Percentiles rank a stretch among this genome's conserved stretches.
These are phyloP conservation scores for Phylloporus scabripes DNA, from an alignment of 768 basidiomycete genomes.

Conservation along the genomic window DNA sequence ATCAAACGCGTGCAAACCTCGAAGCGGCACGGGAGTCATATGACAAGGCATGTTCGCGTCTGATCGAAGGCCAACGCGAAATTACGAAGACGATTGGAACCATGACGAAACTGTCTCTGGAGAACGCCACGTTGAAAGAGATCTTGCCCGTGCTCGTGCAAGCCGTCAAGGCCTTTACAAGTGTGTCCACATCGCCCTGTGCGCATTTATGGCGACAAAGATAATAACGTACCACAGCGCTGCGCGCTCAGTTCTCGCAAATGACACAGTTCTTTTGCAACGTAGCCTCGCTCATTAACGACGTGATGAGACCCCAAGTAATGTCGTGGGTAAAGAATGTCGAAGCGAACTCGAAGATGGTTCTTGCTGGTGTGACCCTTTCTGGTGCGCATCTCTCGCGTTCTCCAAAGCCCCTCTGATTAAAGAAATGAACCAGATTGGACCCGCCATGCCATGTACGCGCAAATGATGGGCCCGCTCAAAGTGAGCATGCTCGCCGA, in stretches of 20 bases:
- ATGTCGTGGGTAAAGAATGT: constrained; percentile 12
- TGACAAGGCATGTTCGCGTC: constrained; percentile 7
- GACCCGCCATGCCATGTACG: constrained; percentile 16
- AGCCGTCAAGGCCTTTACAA: constrained; percentile 16
- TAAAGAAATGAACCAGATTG: constrained; percentile 5
- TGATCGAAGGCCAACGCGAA: constrained; percentile 17
- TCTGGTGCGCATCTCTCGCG: not conserved
- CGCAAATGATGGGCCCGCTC: constrained; percentile 21
- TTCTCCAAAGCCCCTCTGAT: not conserved
- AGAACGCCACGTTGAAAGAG: constrained; percentile 17
- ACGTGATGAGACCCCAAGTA: constrained; percentile 18
- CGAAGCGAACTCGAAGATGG: constrained; percentile 13
- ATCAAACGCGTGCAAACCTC: constrained; percentile 19
- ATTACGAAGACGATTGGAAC: constrained; percentile 16
- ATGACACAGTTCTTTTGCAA: constrained; percentile 16
- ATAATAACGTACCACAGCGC: not conserved
- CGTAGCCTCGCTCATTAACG: constrained; percentile 15
- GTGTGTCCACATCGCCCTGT: not conserved
- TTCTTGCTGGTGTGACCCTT: constrained; percentile 15
- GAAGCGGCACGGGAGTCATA: constrained; percentile 16
- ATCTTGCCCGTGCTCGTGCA: constrained; percentile 15
- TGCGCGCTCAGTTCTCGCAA: constrained; percentile 18
- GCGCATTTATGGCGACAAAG: too few species aligned
- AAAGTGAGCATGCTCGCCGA: constrained; percentile 22
- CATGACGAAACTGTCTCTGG: constrained; percentile 17